These are phyloP conservation scores for Pythium rhizo-oryzae DNA, from an alignment of 352 stramenopile genomes.

Conservation along the genomic window DNA sequence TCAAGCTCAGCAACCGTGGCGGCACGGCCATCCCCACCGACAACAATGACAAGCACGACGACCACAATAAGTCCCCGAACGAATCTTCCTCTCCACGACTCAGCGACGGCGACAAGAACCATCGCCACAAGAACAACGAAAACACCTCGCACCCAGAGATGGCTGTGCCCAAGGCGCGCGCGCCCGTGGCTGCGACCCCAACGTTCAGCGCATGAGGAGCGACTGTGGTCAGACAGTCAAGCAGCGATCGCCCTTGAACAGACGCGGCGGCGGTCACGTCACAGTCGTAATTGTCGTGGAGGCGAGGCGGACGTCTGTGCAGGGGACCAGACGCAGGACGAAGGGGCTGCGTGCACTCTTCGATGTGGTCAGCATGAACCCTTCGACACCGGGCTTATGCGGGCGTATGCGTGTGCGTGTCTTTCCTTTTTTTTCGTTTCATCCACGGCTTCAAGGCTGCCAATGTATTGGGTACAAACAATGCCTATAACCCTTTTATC, in stretches of 20 bases:
- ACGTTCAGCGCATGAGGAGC: conserved; percentile 1
- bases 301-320: not conserved
- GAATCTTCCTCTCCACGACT: not conserved
- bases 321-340: not conserved
- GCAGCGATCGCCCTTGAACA: not conserved
- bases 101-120: not conserved
- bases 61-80: not conserved
- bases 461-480: conserved; percentile 6
- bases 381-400: not conserved
- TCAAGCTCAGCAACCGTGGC: conserved; percentile 7
- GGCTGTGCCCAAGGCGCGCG: not conserved
- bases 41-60: not conserved
- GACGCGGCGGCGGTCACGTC: not conserved
- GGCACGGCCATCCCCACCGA: not conserved
- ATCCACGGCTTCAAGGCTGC: not conserved
- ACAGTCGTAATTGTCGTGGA: not conserved
- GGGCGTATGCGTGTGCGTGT: not conserved
- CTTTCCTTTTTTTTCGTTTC: not conserved
- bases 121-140: not conserved
- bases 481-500: conserved; percentile 3
- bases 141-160: not conserved
- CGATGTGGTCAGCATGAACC: conserved; percentile 12
- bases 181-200: not conserved
- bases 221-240: conserved; percentile 8
- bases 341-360: conserved; percentile 2